phyloP scores from a whole-genome alignment of 2,329 filamentous ascomycete species.

The Neonectria hederae region DNA sequence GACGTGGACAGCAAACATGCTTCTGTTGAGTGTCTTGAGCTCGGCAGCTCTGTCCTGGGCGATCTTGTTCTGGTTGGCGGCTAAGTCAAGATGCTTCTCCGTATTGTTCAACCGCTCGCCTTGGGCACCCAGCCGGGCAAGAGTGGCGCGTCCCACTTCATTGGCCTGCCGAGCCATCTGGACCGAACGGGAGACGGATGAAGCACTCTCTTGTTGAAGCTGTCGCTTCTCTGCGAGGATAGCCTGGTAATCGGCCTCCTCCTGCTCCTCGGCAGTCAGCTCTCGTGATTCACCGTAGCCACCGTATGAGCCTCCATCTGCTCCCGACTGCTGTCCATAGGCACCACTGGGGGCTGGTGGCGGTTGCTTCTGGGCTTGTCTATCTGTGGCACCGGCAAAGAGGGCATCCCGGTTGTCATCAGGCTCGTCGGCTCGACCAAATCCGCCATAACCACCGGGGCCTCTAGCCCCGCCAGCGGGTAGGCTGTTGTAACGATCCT shows the following conservation, averaged over 20 bases:
- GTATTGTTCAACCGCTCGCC: conserved; percentile 84
- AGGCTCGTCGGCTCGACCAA: conserved; percentile 57
- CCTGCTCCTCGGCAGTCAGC: conserved; percentile 82
- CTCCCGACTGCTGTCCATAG: conserved; percentile 41
- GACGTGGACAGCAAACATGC: conserved; percentile 89
- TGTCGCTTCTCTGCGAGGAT: conserved; percentile 66
- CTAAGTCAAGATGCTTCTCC: conserved; percentile 83
- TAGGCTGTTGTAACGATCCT: conserved; percentile 41
- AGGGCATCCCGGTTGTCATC: conserved; percentile 70
- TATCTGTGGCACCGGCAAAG: conserved; percentile 65
- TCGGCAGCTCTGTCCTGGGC: conserved; percentile 85
- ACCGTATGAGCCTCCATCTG: conserved; percentile 50
- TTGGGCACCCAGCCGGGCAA: conserved; percentile 79
- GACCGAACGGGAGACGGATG: conserved; percentile 51
- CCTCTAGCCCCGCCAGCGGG: conserved; percentile 52
- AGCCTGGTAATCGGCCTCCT: conserved; percentile 75
- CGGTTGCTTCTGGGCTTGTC: conserved; percentile 54
- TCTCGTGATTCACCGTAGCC: conserved; percentile 76
- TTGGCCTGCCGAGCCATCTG: conserved; percentile 56
- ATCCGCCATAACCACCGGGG: conserved; percentile 69
- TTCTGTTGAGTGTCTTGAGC: conserved; percentile 84
- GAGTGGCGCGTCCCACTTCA: conserved; percentile 72
- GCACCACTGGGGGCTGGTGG: conserved; percentile 29
- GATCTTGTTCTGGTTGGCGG: conserved; percentile 77
- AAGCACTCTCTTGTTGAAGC: conserved; percentile 77